Conservation (phyloP, 192 early-diverging fungal species). For the Phycomyces nitens region DNA sequence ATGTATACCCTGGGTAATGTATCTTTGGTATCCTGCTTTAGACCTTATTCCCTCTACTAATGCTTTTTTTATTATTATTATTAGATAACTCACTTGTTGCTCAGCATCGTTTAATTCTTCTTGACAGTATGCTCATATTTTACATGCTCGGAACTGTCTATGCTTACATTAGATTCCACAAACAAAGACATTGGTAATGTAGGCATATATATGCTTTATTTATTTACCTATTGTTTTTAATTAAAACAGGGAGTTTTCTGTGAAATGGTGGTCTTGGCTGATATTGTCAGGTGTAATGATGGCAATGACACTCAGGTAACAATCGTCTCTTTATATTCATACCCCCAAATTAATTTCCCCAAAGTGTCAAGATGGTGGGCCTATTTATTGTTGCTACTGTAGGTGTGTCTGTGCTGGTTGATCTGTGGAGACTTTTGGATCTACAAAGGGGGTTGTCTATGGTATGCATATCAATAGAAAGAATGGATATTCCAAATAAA, state of each 20-base stretch:
- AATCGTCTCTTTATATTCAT: not conserved
- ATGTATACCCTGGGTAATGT: constrained; percentile 79
- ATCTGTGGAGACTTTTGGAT: constrained; percentile 66
- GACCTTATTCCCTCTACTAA: no score
- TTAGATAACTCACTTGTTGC: constrained; percentile 87
- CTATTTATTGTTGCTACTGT: constrained; percentile 81
- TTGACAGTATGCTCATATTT: constrained; percentile 92
- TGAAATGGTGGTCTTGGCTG: constrained; percentile 87
- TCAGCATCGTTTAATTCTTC: constrained; percentile 88
- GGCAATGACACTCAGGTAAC: constrained; percentile 56
- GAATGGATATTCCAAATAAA: not conserved
- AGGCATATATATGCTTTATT: not conserved
- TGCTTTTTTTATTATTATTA: no score
- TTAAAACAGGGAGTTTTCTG: constrained; percentile 64
- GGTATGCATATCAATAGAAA: not conserved
- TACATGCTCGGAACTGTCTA: constrained; percentile 84
- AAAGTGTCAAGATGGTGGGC: constrained; percentile 93
- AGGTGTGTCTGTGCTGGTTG: constrained; percentile 78
- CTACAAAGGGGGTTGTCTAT: not conserved
- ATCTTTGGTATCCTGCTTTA: no score
- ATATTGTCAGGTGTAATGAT: constrained; percentile 74
- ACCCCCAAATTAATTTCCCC: not conserved
- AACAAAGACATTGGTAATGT: constrained; percentile 35
- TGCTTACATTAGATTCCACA: constrained; percentile 86
- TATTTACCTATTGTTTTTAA: not conserved